These are phyloP conservation scores for Arxiozyma telluris DNA, from an alignment of 1,139 yeast genomes.

Conservation along the genomic window DNA sequence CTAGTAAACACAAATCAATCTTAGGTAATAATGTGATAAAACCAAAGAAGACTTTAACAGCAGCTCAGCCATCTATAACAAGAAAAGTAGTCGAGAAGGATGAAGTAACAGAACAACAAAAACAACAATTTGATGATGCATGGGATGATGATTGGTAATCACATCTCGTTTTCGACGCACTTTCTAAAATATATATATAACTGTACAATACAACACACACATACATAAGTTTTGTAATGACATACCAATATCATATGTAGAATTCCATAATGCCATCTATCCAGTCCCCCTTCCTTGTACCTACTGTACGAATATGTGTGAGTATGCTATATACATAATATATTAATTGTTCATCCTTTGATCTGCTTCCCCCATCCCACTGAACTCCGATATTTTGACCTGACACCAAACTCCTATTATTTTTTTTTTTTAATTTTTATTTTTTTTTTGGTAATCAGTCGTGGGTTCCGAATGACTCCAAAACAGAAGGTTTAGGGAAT, in stretches of 20 bases:
- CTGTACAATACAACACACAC: not conserved
- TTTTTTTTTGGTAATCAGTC: not conserved
- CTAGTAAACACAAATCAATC: not conserved
- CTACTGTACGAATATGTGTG: no score
- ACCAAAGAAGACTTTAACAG: not conserved
- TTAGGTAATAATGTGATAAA: not conserved
- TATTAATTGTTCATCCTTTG: no score
- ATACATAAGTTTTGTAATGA: no score
- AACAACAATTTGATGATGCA: slow-evolving; percentile 34
- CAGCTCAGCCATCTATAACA: not conserved
- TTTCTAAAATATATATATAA: not conserved
- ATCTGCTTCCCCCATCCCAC: no score
- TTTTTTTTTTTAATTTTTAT: no score
- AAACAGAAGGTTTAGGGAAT: no score
- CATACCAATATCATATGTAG: no score
- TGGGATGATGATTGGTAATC: slow-evolving; percentile 48
- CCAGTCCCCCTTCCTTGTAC: no score
- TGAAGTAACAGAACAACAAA: not conserved
- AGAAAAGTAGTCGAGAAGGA: not conserved
- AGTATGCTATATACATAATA: no score
- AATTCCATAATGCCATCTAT: no score
- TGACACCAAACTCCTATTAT: not conserved
- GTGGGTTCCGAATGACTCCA: no score
- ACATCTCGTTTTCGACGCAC: not conserved
- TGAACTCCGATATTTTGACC: not conserved